phyloP scores from a whole-genome alignment of 1,139 yeast genomes.

The Protomyces pachydermus region DNA sequence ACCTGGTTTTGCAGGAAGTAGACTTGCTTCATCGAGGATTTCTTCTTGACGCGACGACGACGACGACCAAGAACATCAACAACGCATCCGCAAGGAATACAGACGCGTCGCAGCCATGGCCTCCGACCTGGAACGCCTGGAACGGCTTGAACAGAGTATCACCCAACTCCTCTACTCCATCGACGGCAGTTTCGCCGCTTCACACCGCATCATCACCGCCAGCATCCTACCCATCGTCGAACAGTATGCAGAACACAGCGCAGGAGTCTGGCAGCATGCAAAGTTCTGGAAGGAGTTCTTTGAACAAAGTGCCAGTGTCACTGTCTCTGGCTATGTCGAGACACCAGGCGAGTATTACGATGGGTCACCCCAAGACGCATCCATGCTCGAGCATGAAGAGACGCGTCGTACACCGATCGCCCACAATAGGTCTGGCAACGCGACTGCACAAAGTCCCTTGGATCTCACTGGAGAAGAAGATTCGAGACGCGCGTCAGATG shows the following conservation, averaged over 20 bases:
- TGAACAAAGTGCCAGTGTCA: conserved; percentile 70
- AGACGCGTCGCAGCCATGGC: not conserved
- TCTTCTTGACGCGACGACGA: no score
- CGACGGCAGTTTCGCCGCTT: conserved; percentile 62
- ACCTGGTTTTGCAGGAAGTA: not conserved
- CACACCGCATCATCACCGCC: conserved; percentile 60
- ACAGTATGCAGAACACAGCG: conserved; percentile 53
- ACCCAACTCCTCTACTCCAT: conserved; percentile 74
- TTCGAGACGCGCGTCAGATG: not conserved
- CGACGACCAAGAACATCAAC: not conserved
- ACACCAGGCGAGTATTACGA: conserved; percentile 31
- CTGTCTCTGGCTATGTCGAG: conserved; percentile 56
- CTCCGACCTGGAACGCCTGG: conserved; percentile 41
- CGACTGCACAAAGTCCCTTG: conserved; percentile 16
- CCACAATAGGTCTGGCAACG: conserved; percentile 5
- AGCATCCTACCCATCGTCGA: conserved; percentile 58
- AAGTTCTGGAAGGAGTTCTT: conserved; percentile 68
- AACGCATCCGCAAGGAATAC: not conserved
- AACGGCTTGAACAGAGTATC: conserved; percentile 72
- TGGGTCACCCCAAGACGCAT: conserved; percentile 7
- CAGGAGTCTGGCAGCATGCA: conserved; percentile 51
- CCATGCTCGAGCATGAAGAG: conserved; percentile 14
- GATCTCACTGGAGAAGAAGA: conserved; percentile 24
- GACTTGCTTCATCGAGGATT: not conserved
- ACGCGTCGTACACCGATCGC: conserved; percentile 2